These are phyloP conservation scores for Neopestalotiopsis sp. DNA, from an alignment of 2,329 filamentous ascomycete species.

Conservation along the genomic window DNA sequence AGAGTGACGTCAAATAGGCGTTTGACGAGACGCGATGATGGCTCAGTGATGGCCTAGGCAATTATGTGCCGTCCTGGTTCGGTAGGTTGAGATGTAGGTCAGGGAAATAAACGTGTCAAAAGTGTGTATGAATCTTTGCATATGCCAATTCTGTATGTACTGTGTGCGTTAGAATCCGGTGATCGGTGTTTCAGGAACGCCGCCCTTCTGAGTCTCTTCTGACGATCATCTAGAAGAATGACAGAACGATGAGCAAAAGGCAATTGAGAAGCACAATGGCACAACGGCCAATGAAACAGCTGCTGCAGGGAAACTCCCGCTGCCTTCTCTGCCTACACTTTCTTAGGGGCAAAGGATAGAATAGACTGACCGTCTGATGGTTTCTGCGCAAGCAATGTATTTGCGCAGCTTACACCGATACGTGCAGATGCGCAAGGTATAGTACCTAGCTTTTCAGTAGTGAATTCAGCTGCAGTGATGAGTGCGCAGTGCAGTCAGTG, in stretches of 20 bases:
- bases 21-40: background rate
- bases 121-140: background rate
- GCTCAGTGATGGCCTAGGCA: background rate
- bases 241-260: background rate
- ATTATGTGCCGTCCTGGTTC: background rate
- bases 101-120: background rate
- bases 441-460: background rate
- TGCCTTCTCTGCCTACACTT: background rate
- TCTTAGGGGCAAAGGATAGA: background rate
- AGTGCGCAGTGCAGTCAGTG: background rate
- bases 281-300: background rate
- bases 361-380: background rate
- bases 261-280: background rate
- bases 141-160: background rate
- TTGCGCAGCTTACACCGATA: background rate
- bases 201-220: background rate
- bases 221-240: background rate
- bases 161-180: background rate
- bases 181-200: conserved; percentile 13
- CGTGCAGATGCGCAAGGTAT: background rate
- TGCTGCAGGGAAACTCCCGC: background rate
- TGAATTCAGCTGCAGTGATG: background rate
- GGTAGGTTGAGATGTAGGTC: background rate
- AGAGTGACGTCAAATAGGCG: conserved; percentile 1
- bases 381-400: background rate